These are phyloP conservation scores for Camellia sinensis DNA, from an alignment of 148 eudicot species.

Conservation along the genomic window DNA sequence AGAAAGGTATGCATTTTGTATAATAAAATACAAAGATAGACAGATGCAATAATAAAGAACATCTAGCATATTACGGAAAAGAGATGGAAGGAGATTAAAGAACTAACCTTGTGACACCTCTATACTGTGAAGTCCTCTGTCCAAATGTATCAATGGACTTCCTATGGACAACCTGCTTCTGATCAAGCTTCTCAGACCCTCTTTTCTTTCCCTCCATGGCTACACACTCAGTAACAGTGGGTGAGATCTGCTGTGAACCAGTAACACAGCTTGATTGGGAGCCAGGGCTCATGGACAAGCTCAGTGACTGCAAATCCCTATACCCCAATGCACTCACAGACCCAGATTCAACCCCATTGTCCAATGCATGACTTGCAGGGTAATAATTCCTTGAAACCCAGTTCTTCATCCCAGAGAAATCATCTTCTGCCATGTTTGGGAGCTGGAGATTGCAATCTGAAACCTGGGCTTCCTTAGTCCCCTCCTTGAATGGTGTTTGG, in stretches of 20 bases:
- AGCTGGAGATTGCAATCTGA: slow-evolving; percentile 13
- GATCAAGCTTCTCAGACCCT: slow-evolving; percentile 50
- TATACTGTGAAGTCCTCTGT: slow-evolving; percentile 92
- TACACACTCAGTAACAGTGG: slow-evolving; percentile 37
- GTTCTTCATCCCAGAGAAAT: slow-evolving; percentile 36
- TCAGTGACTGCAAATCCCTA: slow-evolving; percentile 68
- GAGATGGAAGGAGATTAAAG: background rate
- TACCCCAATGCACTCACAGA: slow-evolving; percentile 36
- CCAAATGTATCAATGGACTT: slow-evolving; percentile 96
- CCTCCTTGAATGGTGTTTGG: slow-evolving; percentile 19
- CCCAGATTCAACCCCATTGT: slow-evolving; percentile 32
- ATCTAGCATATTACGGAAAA: too few relatives aligned
- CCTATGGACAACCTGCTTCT: slow-evolving; percentile 81
- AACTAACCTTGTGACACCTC: slow-evolving; percentile 76
- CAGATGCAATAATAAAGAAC: background rate
- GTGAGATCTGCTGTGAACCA: slow-evolving; percentile 59
- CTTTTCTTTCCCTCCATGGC: slow-evolving; percentile 61
- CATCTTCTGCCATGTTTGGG: slow-evolving; percentile 38
- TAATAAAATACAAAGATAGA: background rate
- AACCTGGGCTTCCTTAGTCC: slow-evolving; percentile 4
- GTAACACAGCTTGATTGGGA: slow-evolving; percentile 87
- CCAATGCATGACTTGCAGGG: slow-evolving; percentile 19
- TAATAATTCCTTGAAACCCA: slow-evolving; percentile 55
- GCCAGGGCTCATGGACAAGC: slow-evolving; percentile 91
- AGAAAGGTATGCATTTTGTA: background rate